A percentile compares a stretch with the other conserved stretches of the same genome.
Conservation (phyloP, 1,284 basidiomycete genomes). For the Dichomitus squalens region DNA sequence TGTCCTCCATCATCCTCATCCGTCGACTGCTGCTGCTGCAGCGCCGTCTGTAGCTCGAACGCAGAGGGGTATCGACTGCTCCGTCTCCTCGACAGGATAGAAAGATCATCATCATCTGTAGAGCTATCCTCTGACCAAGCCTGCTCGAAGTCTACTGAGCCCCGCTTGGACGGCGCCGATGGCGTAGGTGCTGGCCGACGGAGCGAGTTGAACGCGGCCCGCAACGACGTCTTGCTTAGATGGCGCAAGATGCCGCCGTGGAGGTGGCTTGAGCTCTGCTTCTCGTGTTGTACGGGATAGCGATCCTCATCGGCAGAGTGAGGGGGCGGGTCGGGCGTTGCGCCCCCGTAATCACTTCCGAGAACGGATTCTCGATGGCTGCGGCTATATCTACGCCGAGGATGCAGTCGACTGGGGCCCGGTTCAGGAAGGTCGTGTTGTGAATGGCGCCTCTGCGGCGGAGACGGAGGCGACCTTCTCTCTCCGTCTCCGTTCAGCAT, state of each 20-base stretch:
- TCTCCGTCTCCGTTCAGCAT: constrained; percentile 38
- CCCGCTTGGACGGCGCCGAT: constrained; percentile 31
- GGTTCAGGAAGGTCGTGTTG: constrained; percentile 2
- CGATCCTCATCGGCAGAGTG: constrained; percentile 18
- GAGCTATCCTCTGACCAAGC: constrained; percentile 71
- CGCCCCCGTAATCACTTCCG: constrained; percentile 28
- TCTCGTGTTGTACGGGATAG: constrained; percentile 2
- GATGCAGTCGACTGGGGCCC: constrained; percentile 18
- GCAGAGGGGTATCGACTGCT: constrained; percentile 26
- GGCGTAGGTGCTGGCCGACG: constrained; percentile 23
- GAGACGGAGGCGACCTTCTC: constrained; percentile 1
- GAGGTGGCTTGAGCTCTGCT: constrained; percentile 1
- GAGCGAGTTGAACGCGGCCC: constrained; percentile 44
- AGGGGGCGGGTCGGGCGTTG: constrained; percentile 33
- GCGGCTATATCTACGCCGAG: constrained; percentile 20
- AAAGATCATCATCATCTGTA: constrained; percentile 56
- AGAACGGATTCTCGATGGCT: constrained; percentile 6
- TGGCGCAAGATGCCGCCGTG: constrained; percentile 28
- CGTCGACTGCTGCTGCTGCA: constrained; percentile 21
- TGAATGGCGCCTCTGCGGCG: constrained; percentile 1
- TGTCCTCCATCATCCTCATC: constrained; percentile 15
- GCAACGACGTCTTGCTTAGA: constrained; percentile 54
- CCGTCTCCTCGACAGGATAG: constrained; percentile 30
- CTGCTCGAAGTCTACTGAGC: constrained; percentile 24
- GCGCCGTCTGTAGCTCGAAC: constrained; percentile 24